Base-by-base conservation (phyloP, 352 stramenopile species). In the Phytophthora sansomeana region DNA sequence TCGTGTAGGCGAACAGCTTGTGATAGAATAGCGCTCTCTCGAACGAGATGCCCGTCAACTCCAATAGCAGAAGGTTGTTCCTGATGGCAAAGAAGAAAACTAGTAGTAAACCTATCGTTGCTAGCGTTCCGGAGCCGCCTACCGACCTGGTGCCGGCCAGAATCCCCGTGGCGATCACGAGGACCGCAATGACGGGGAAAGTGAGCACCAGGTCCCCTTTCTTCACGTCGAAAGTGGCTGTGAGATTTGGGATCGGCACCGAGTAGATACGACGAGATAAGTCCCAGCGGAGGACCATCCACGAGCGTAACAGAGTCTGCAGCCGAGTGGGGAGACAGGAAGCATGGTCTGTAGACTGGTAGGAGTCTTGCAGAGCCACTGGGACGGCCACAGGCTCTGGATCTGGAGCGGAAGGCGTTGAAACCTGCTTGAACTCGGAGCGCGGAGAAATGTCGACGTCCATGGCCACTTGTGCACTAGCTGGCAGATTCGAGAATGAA, bases 1-100 rank as follows among this genome's bases (percentile, higher is more conserved):
- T 61, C 13, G 80, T 39, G 38, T 74, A 49, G 7, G 61, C 74
- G n/a, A 82, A 79, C 6, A 83, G 35, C 33, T 82, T 83, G 67
- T 85, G 78, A 53, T 85, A 87, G 13, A 80, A 67, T 1, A 87
- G 47, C 19, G 71, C 62, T 10, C 78, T 63, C 43, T 87, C 76
- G 36, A 81, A 87, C 0, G 78, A 69, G 19, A 87, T 58, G 0
- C 75, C 76, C 4, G 71, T 78, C 24, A 64, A 14, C 16, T 58
- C 35, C 42, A 81, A 53, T 26, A 87, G 62, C 30, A 81, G 33
- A 9, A 69, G 53, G 48, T 87, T 87, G 69, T 87, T 83, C 49
- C 78, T 63, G 6, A 87, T 61, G 3, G 73, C 61, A 11, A 87
- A 60, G n/a, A 71, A 66, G 39, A 87, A 82, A 5, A 77, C 62